Percentiles rank a stretch among this genome's conserved stretches.
phyloP scores from a whole-genome alignment of 1,139 yeast species.

The Yamadazyma aaseri region DNA sequence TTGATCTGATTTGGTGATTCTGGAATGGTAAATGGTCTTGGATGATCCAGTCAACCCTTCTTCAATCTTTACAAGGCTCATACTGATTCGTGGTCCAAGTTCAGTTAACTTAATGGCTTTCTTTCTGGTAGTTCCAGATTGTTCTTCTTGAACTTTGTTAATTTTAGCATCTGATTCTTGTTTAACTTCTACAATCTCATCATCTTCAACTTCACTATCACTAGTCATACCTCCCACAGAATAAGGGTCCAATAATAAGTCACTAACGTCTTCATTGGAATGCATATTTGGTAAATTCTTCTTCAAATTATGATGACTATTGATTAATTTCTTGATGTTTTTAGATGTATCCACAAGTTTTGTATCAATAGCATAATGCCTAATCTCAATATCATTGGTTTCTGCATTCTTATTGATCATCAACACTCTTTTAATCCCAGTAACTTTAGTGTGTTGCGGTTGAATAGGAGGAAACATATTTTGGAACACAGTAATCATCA shows the following conservation, averaged over 20 bases:
- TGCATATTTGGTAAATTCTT: constrained; percentile 75
- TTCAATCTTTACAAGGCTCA: constrained; percentile 81
- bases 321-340: constrained; percentile 74
- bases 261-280: constrained; percentile 72
- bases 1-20: constrained; percentile 56
- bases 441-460: constrained; percentile 74
- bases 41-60: constrained; percentile 79
- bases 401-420: constrained; percentile 72
- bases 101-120: constrained; percentile 92
- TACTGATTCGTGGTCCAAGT: constrained; percentile 85
- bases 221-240: constrained; percentile 79
- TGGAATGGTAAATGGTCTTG: constrained; percentile 80
- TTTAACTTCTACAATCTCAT: constrained; percentile 77
- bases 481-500: constrained; percentile 87
- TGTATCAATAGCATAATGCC: constrained; percentile 91
- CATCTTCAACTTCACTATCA: constrained; percentile 92
- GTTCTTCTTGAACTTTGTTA: constrained; percentile 22
- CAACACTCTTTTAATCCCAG: constrained; percentile 77
- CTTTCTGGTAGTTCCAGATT: constrained; percentile 50
- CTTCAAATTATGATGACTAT: constrained; percentile 58
- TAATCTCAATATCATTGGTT: constrained; percentile 72
- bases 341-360: constrained; percentile 81
- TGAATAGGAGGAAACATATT: constrained; percentile 94
- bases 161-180: constrained; percentile 24
- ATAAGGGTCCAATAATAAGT: constrained; percentile 79